phyloP scores from a whole-genome alignment of 2,329 filamentous ascomycete genomes.

The Paraphaeosphaeria minitans region DNA sequence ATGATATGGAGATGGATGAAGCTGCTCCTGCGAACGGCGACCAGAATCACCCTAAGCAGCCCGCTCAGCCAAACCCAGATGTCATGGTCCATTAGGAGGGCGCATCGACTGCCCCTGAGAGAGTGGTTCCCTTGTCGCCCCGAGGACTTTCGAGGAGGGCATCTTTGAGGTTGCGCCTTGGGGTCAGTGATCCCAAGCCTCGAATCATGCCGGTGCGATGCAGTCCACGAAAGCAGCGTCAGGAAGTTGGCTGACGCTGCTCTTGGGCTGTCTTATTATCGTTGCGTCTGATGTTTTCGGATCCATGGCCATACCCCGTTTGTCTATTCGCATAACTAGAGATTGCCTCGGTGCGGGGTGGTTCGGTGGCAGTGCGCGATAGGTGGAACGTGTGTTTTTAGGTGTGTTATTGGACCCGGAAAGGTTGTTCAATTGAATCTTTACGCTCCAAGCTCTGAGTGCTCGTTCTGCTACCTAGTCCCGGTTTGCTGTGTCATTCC shows the following conservation, averaged over 20 bases:
- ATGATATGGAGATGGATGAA: constrained; percentile 64
- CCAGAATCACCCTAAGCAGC: constrained; percentile 37
- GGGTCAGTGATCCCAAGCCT: background rate
- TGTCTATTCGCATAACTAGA: background rate
- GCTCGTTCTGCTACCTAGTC: background rate
- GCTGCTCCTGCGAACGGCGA: constrained; percentile 51
- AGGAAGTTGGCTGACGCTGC: background rate
- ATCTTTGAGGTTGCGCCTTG: background rate
- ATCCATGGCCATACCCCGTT: background rate
- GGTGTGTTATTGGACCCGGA: background rate
- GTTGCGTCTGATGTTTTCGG: background rate
- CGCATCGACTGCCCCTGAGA: background rate
- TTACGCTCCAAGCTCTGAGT: background rate
- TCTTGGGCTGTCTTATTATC: background rate
- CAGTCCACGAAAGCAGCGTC: background rate
- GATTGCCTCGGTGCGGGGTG: background rate
- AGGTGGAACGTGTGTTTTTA: background rate
- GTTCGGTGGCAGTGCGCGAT: background rate
- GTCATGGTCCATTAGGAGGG: constrained; percentile 49
- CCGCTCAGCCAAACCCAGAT: constrained; percentile 36
- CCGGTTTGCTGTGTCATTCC: background rate
- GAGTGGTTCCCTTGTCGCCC: background rate
- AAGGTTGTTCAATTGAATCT: background rate
- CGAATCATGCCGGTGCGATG: background rate
- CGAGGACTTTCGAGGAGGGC: too few relatives aligned